Evolutionary conservation across 768 basidiomycete species (phyloP), one percentile per base, ranked within the genome.

Genomic region (Tylopilus vinaceipallidus): DNA sequence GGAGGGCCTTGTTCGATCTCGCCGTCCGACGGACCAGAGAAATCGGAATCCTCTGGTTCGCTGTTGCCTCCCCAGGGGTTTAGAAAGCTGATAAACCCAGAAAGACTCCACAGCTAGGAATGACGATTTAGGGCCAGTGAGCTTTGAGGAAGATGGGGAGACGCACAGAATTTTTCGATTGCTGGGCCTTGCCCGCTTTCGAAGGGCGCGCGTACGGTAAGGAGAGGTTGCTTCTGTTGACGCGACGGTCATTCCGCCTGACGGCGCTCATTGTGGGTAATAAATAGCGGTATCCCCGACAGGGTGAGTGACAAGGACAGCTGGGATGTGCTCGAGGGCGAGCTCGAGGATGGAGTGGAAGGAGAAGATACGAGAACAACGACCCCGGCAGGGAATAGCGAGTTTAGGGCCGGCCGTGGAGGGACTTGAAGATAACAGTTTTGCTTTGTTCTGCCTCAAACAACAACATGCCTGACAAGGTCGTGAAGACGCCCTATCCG

Each of bases 401-500:
- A 1, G 20, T 71, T 69, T 67, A 69, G 67, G 67, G 67, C 67
- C 59, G 67, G 67, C 4, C 34, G 13, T 13, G 12, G 38, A 51
- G 6, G 50, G 50, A 59, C 57, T 62, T 49, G 52, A 17, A 12
- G 23, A 16, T n/a, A n/a, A n/a, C n/a, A n/a, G n/a, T 4, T 51
- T 32, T 42, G n/a, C 45, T 8, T 49, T 52, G 47, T 60, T 51
- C 32, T 45, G 3, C 16, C 6, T 6, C 14, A 26, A 42, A 35
- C 20, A 36, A 47, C 49, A 60, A 41, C 46, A 71, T 73, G 71
- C 69, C 68, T 33, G 65, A 76, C 69, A 79, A 79, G 65, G 71
- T 75, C 59, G 72, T 77, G 50, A 69, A 72, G 62, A 82, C 87
- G 34, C 83, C 84, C 22, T 95, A 83, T 73, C 94, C 94, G 41